Base-by-base conservation (phyloP, 1,284 basidiomycete genomes). In the Ustilago bromivora region DNA sequence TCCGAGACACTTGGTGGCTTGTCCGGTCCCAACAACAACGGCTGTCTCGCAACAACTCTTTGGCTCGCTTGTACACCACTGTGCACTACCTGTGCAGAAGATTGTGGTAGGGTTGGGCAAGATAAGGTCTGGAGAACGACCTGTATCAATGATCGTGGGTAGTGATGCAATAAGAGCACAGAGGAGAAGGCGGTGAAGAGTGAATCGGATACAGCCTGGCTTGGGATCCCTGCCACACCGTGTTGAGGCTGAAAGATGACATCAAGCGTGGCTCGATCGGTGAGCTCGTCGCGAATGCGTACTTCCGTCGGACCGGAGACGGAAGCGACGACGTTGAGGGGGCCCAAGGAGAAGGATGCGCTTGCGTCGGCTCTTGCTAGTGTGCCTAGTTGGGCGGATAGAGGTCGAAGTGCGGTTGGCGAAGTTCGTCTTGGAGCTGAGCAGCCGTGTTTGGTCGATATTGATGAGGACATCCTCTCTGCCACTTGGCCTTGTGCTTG, bases 111-210 rank as follows among this genome's bases (percentile, higher is more conserved):
- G 52, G 57, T 53, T 34, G 90, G 89, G 84, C 88, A 87, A 4
- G 84, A 91, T 32, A 88, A 79, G 19, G 81, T 82, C 83, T 90
- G 92, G 61, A 91, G 90, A 19, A 91, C 91, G 55, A 90, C 84
- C 76, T 93, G 93, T 49, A 93, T 87, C 72, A 91, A 86, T 11
- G 89, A 88, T 62, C 89, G 86, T 19, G 89, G 89, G 84, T 89
- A 84, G 72, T 88, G 82, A 74, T 87, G 78, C 19, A 89, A 85
- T 38, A 87, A 78, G 47, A 89, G 85, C 8, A 89, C 83, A 75
- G 79, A 38, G 9, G 80, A 69, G 51, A 79, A 75, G 2, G 79
- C 61, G 12, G 54, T 69, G 15, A 63, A 41, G 5, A 74, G 38
- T 19, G 68, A 60, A 4, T 66, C 66, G 2, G 63, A 56, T 1